These are phyloP conservation scores for Edaphochlamys debaryana DNA, from an alignment of 139 green algal genomes.

Conservation along the genomic window DNA sequence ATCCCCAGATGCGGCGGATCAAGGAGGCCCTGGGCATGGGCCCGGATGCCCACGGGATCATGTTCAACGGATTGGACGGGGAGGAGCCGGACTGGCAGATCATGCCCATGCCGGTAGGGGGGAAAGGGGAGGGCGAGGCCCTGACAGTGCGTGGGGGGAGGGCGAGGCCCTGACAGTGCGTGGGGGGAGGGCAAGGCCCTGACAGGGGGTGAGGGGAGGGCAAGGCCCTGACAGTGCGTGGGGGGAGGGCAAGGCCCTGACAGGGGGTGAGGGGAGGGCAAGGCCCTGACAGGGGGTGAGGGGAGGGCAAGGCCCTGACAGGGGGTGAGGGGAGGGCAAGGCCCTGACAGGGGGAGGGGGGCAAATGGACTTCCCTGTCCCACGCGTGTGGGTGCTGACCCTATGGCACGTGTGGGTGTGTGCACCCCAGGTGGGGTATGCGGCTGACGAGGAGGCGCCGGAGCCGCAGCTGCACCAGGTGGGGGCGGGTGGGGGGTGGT, in stretches of 20 bases:
- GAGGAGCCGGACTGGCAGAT: conserved; percentile 42
- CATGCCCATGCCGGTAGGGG: conserved; percentile 1
- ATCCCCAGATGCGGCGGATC: conserved; percentile 21
- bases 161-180: not conserved
- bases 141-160: not conserved
- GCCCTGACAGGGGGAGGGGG: no score
- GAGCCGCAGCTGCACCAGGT: not conserved
- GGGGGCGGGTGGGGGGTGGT: no score
- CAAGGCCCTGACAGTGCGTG: no score
- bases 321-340: no score
- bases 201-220: no score
- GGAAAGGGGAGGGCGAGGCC: no score
- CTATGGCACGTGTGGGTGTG: no score
- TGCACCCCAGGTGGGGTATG: conserved; percentile 11
- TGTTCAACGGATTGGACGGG: conserved; percentile 36
- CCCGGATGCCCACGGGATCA: conserved; percentile 12
- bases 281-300: no score
- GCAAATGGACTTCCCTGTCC: not conserved
- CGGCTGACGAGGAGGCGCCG: not conserved
- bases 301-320: no score
- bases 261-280: no score
- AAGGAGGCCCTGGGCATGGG: conserved; percentile 36
- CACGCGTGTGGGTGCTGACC: not conserved
- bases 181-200: no score
- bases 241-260: no score